phyloP scores from a whole-genome alignment of 495 filamentous ascomycete genomes.

The Hyaloscypha hepaticicola region DNA sequence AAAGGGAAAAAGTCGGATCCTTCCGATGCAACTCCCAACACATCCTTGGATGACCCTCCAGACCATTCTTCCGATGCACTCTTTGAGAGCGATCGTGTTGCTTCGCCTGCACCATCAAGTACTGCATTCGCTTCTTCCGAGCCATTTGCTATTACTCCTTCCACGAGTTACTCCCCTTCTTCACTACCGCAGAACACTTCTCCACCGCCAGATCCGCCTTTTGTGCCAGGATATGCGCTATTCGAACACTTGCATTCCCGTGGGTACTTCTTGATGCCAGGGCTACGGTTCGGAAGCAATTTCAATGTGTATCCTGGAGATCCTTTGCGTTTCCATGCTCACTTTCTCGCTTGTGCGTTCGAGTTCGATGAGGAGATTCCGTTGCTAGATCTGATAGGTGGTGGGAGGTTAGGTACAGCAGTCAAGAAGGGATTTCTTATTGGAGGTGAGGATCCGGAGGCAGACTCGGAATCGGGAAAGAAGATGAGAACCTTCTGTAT shows the following conservation, averaged over 20 bases:
- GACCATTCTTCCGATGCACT: slow-evolving; percentile 21
- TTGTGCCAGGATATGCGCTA: slow-evolving; percentile 40
- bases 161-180: slow-evolving; percentile 21
- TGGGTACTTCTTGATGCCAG: slow-evolving; percentile 86
- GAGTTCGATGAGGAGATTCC: slow-evolving; percentile 86
- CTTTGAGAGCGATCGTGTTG: slow-evolving; percentile 22
- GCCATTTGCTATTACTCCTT: slow-evolving; percentile 30
- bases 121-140: slow-evolving; percentile 18
- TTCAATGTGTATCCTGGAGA: slow-evolving; percentile 95
- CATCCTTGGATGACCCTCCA: slow-evolving; percentile 35
- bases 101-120: slow-evolving; percentile 18
- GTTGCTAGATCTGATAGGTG: slow-evolving; percentile 78
- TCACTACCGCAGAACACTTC: slow-evolving; percentile 26
- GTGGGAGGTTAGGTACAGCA: slow-evolving; percentile 83
- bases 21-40: slow-evolving; percentile 11
- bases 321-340: slow-evolving; percentile 89
- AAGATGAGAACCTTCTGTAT: slow-evolving; percentile 69
- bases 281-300: slow-evolving; percentile 90
- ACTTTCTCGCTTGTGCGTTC: slow-evolving; percentile 76
- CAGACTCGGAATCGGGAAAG: slow-evolving; percentile 29
- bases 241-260: slow-evolving; percentile 73
- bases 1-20: slow-evolving; percentile 3
- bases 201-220: slow-evolving; percentile 36
- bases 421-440: slow-evolving; percentile 95
- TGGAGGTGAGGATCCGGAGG: slow-evolving; percentile 55